A percentile compares a stretch with the other conserved stretches of the same genome.
These are phyloP conservation scores for Aspergillus ellipticus DNA, from an alignment of 495 filamentous ascomycete species.

Conservation along the genomic window DNA sequence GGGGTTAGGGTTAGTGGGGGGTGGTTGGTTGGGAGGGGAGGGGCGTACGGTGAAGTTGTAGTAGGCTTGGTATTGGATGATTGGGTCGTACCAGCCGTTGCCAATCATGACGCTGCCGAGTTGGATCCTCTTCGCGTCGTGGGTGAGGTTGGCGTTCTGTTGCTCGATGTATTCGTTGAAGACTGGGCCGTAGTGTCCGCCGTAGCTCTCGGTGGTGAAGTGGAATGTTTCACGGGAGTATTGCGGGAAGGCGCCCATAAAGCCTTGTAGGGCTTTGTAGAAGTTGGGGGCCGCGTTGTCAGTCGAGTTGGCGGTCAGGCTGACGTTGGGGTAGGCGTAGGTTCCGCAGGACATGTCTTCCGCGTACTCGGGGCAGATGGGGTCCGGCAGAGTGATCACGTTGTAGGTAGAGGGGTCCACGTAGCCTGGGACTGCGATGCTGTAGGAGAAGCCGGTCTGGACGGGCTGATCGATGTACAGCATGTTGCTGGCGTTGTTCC, in stretches of 20 bases:
- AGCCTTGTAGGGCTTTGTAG: constrained; percentile 59
- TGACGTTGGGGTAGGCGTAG: constrained; percentile 48
- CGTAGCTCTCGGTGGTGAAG: constrained; percentile 59
- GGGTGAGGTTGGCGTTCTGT: constrained; percentile 47
- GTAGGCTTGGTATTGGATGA: constrained; percentile 59
- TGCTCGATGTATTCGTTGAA: constrained; percentile 52
- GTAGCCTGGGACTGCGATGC: constrained; percentile 32
- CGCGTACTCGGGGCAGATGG: constrained; percentile 54
- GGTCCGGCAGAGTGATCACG: constrained; percentile 34
- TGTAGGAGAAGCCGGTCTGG: constrained; percentile 59
- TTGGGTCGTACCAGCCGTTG: constrained; percentile 57
- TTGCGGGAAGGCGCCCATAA: constrained; percentile 61
- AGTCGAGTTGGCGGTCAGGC: constrained; percentile 53
- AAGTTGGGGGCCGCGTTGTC: constrained; percentile 52
- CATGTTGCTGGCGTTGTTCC: constrained; percentile 59
- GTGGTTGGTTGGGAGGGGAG: not conserved
- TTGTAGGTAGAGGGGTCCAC: constrained; percentile 2
- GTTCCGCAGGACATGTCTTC: constrained; percentile 47
- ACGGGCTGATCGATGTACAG: constrained; percentile 62
- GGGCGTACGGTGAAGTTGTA: constrained; percentile 53
- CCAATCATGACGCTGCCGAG: constrained; percentile 56
- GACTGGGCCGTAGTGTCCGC: constrained; percentile 58
- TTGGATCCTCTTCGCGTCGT: constrained; percentile 31
- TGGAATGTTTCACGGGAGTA: constrained; percentile 55
- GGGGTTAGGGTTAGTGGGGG: not conserved